Conservation (phyloP, 495 filamentous ascomycete genomes). For the Stereocaulon alpinum region DNA sequence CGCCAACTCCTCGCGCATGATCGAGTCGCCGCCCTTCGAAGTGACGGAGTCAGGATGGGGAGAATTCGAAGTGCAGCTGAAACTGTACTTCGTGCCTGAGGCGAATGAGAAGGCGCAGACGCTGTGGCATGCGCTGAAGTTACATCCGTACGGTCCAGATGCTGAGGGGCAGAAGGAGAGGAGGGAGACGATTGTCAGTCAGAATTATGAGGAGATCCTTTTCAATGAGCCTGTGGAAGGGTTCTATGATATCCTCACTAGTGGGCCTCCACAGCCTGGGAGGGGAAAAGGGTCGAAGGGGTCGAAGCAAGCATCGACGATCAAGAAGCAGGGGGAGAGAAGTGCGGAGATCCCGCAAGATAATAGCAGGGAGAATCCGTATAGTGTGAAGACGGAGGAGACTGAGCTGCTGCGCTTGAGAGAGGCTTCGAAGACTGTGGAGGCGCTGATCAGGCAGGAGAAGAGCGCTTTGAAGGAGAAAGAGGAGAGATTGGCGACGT, state of each 20-base stretch:
- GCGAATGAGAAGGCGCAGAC: slow-evolving; percentile 84
- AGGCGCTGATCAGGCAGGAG: slow-evolving; percentile 59
- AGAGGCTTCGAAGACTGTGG: slow-evolving; percentile 55
- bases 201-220: slow-evolving; percentile 80
- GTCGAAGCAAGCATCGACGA: slow-evolving; percentile 32
- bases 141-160: slow-evolving; percentile 83
- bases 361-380: slow-evolving; percentile 56
- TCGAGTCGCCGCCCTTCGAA: slow-evolving; percentile 65
- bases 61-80: slow-evolving; percentile 91
- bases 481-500: slow-evolving; percentile 50
- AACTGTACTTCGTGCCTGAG: slow-evolving; percentile 80
- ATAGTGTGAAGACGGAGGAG: slow-evolving; percentile 62
- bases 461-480: slow-evolving; percentile 51
- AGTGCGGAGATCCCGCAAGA: slow-evolving; percentile 61
- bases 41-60: slow-evolving; percentile 93
- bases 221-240: slow-evolving; percentile 94
- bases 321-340: slow-evolving; percentile 42
- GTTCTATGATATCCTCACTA: slow-evolving; percentile 73
- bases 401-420: slow-evolving; percentile 51
- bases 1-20: slow-evolving; percentile 69
- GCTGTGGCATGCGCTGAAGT: slow-evolving; percentile 76
- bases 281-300: slow-evolving; percentile 38
- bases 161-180: slow-evolving; percentile 58
- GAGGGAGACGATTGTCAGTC: slow-evolving; percentile 55
- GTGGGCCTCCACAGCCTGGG: slow-evolving; percentile 35